phyloP scores from a whole-genome alignment of 148 eudicot species.

The Pharnaceum exiguum region DNA sequence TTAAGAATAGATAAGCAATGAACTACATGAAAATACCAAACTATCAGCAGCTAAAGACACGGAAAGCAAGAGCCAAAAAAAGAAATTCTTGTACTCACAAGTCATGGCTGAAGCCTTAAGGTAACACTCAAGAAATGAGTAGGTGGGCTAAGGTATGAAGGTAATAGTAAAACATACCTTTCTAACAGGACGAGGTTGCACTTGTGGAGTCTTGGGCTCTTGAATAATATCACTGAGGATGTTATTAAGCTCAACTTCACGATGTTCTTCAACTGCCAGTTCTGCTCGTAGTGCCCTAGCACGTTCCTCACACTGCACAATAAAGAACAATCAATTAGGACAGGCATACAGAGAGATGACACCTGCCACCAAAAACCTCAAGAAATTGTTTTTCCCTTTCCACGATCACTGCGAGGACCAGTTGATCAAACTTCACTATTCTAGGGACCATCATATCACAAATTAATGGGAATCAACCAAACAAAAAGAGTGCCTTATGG shows the following conservation, averaged over 20 bases:
- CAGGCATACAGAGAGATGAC: background rate
- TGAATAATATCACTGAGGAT: slow-evolving; percentile 68
- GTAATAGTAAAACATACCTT: slow-evolving; percentile 39
- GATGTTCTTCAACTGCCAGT: slow-evolving; percentile 80
- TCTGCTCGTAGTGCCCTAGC: slow-evolving; percentile 89
- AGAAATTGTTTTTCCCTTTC: background rate
- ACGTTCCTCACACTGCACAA: slow-evolving; percentile 84
- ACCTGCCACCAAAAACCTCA: too few relatives aligned
- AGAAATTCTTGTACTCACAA: background rate
- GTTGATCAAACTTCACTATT: too few relatives aligned
- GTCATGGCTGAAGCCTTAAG: background rate
- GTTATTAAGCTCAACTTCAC: slow-evolving; percentile 62
- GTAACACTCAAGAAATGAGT: background rate
- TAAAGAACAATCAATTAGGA: background rate
- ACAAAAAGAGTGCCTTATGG: too few relatives aligned
- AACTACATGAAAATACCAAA: too few relatives aligned
- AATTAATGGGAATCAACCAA: too few relatives aligned
- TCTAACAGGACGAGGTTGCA: slow-evolving; percentile 54
- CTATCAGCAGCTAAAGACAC: too few relatives aligned
- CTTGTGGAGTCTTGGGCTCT: slow-evolving; percentile 49
- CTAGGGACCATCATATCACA: too few relatives aligned
- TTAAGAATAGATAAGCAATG: too few relatives aligned
- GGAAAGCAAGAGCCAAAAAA: too few relatives aligned
- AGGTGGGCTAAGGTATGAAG: background rate
- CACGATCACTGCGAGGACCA: too few relatives aligned